Evolutionary conservation across 225 moss, liverwort and hornwort species (phyloP), one percentile per base, ranked within the genome.

Genomic region (Antitrichia curtipendula): DNA sequence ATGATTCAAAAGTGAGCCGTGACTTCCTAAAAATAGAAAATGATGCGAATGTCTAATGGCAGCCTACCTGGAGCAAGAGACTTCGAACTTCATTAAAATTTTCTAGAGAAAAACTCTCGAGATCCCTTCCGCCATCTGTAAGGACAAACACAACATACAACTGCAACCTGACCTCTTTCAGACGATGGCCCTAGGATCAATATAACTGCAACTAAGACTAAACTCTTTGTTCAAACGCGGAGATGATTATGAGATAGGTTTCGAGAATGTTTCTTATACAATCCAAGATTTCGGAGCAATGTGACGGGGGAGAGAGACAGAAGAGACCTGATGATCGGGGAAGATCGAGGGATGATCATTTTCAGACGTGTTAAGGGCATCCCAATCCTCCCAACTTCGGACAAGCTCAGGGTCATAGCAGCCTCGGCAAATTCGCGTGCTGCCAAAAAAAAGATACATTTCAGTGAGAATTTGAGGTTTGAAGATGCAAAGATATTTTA

Each of bases 321-420:
- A 87, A 82, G 29, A n/a, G 53, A 99, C 99, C 99, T 99, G 99
- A 12, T 95, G 92, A 85, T 94, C 64, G 69, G 96, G 96, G 66
- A 99, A 99, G 60, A 95, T 78, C 90, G 96, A 94, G 28, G 99
- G 97, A 88, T 99, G 99, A 82, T 97, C 96, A 88, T 99, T 99
- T 75, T 97, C 97, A 87, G 97, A 97, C 34, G 87, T 82, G 82
- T 94, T 95, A 64, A 85, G 65, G 61, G 91, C 91, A 94, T 99
- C 97, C 96, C 95, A 99, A 52, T 95, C 92, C 92, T 97, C 95
- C 99, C 99, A 99, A 79, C 95, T 96, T 86, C 84, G 92, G 87
- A 95, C 90, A 70, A 99, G 92, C 82, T 96, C 94, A 77, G 88
- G 86, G 80, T 96, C 97, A 75, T 99, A 99, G 84, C 88, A 91